A percentile compares a stretch with the other conserved stretches of the same genome.
phyloP scores from a whole-genome alignment of 2,329 filamentous ascomycete species.

The Magnaporthiopsis rhizophila region DNA sequence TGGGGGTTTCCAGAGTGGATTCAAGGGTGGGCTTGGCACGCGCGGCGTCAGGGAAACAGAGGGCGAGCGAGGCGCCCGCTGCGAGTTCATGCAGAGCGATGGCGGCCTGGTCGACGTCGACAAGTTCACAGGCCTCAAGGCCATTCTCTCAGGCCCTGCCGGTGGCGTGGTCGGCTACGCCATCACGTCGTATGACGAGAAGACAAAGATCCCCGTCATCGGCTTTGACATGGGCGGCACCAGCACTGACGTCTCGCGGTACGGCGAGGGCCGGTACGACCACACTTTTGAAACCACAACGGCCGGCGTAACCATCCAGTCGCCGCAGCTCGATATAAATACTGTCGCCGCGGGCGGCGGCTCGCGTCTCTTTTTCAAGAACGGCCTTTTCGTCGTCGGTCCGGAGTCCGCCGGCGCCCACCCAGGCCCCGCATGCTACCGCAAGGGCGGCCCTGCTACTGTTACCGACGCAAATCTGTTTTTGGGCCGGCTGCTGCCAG shows the following conservation, averaged over 20 bases:
- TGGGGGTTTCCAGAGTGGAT: conserved; percentile 68
- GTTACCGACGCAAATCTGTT: conserved; percentile 62
- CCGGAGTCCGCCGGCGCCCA: conserved; percentile 60
- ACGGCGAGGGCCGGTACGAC: conserved; percentile 77
- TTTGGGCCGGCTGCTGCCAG: conserved; percentile 44
- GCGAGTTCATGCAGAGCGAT: conserved; percentile 93
- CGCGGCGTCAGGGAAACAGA: conserved; percentile 61
- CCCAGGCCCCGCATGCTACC: conserved; percentile 59
- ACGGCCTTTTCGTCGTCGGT: conserved; percentile 60
- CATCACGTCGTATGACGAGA: conserved; percentile 78
- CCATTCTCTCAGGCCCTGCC: conserved; percentile 84
- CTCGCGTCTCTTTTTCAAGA: conserved; percentile 73
- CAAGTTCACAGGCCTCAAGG: conserved; percentile 74
- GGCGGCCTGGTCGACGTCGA: conserved; percentile 67
- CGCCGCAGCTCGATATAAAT: conserved; percentile 88
- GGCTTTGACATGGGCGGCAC: conserved; percentile 97
- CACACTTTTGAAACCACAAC: conserved; percentile 93
- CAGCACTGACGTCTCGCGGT: conserved; percentile 83
- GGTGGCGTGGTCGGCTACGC: conserved; percentile 91
- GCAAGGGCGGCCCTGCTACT: conserved; percentile 56
- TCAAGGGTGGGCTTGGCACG: conserved; percentile 70
- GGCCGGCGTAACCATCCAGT: conserved; percentile 89
- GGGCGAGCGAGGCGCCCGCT: conserved; percentile 59
- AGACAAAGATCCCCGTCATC: conserved; percentile 78
- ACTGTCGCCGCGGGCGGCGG: conserved; percentile 89